These are phyloP conservation scores for Trichoderma aggressivum DNA, from an alignment of 2,329 filamentous ascomycete genomes.

Conservation along the genomic window DNA sequence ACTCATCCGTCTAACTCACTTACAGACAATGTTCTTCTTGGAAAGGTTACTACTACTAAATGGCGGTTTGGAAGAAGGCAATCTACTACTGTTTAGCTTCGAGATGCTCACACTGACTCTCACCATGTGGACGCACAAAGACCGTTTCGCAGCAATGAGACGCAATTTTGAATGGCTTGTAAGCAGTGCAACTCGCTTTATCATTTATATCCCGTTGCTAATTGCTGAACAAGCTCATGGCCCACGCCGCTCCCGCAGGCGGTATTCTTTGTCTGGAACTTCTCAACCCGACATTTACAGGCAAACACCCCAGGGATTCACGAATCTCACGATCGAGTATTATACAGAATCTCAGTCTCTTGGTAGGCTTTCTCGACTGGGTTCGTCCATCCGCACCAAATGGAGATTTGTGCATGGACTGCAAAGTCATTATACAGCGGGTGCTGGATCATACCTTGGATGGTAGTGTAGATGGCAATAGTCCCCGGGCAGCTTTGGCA, in stretches of 20 bases:
- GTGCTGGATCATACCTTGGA: conserved; percentile 50
- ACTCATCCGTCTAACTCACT: conserved; percentile 46
- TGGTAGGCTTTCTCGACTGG: conserved; percentile 52
- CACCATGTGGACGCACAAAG: conserved; percentile 48
- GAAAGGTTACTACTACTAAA: conserved; percentile 53
- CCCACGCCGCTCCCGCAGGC: conserved; percentile 47
- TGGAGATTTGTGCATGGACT: conserved; percentile 45
- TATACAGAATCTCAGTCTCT: conserved; percentile 49
- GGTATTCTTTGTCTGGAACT: conserved; percentile 51
- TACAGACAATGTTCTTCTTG: conserved; percentile 58
- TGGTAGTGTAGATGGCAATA: conserved; percentile 20
- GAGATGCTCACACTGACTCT: conserved; percentile 47
- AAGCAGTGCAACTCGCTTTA: conserved; percentile 15
- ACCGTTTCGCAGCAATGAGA: conserved; percentile 41
- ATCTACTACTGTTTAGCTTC: conserved; percentile 44
- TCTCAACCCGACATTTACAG: conserved; percentile 41
- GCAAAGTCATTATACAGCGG: conserved; percentile 46
- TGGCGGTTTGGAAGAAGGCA: conserved; percentile 36
- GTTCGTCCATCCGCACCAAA: conserved; percentile 47
- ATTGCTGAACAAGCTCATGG: conserved; percentile 40
- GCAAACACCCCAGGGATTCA: conserved; percentile 32
- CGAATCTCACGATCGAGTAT: conserved; percentile 45
- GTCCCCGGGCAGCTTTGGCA: conserved; percentile 22
- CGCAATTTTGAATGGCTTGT: conserved; percentile 50
- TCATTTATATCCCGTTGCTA: background rate